These are phyloP conservation scores for Cornus controversa DNA, from an alignment of 148 eudicot genomes.

Conservation along the genomic window DNA sequence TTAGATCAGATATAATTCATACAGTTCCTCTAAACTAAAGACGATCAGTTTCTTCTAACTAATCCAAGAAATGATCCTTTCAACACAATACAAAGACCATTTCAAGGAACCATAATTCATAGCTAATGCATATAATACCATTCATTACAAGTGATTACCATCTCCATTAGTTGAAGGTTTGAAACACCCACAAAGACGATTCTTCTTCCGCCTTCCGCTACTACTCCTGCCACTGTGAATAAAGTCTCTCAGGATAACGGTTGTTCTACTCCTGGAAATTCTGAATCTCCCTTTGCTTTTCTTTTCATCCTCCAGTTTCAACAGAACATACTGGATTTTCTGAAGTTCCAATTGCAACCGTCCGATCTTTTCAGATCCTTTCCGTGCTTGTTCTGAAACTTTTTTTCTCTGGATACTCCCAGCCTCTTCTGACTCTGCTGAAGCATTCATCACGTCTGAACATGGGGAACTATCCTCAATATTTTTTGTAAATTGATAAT, in stretches of 20 bases:
- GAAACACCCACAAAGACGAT: constrained; percentile 70
- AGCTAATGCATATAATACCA: no score
- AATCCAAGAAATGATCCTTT: constrained; percentile 11
- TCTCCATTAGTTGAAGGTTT: constrained; percentile 35
- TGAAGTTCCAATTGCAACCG: constrained; percentile 73
- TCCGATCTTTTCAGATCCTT: constrained; percentile 71
- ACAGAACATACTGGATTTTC: constrained; percentile 55
- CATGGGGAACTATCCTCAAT: constrained; percentile 40
- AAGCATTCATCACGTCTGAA: constrained; percentile 24
- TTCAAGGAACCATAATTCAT: constrained; percentile 5
- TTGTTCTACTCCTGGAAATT: constrained; percentile 47
- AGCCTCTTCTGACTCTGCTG: constrained; percentile 38
- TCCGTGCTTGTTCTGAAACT: constrained; percentile 57
- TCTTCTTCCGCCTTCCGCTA: constrained; percentile 53
- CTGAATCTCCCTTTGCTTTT: constrained; percentile 45
- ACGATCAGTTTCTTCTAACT: constrained; percentile 9
- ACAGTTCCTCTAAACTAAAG: constrained; percentile 11
- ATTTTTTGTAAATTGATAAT: constrained; percentile 44
- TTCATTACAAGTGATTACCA: constrained; percentile 15
- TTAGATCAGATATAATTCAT: constrained; percentile 23
- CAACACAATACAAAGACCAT: constrained; percentile 9
- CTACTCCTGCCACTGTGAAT: constrained; percentile 51
- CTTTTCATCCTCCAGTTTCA: constrained; percentile 60
- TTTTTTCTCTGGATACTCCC: constrained; percentile 33
- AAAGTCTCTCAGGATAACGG: constrained; percentile 55